A percentile compares a stretch with the other conserved stretches of the same genome.
Evolutionary conservation across 2,329 filamentous ascomycete species (phyloP).

Genomic region (Penicillium sp.): DNA sequence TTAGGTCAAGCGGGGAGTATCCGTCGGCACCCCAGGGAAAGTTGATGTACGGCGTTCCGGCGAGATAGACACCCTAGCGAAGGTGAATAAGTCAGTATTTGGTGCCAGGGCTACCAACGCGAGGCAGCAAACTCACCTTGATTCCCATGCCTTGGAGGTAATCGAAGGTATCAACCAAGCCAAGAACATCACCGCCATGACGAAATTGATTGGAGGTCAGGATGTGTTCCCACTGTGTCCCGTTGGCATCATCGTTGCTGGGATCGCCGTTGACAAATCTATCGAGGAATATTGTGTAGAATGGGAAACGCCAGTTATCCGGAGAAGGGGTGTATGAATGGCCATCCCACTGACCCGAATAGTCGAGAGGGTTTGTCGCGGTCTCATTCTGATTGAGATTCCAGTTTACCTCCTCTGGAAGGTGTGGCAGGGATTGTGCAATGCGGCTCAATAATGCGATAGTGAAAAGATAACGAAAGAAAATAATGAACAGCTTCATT

Average conservation of each 20-base stretch:
- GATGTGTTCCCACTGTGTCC: slow-evolving; percentile 30
- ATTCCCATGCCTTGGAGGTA: slow-evolving; percentile 58
- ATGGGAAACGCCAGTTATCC: slow-evolving; percentile 55
- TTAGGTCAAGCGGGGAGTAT: slow-evolving; percentile 54
- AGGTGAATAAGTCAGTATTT: slow-evolving; percentile 21
- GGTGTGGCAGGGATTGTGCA: slow-evolving; percentile 6
- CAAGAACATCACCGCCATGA: slow-evolving; percentile 53
- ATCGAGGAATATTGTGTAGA: slow-evolving; percentile 58
- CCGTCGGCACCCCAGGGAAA: slow-evolving; percentile 55
- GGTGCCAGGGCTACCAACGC: no score
- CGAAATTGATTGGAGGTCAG: slow-evolving; percentile 48
- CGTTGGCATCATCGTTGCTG: slow-evolving; percentile 54
- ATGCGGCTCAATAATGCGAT: slow-evolving; percentile 1
- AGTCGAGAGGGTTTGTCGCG: slow-evolving; percentile 49
- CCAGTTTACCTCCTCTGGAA: slow-evolving; percentile 4
- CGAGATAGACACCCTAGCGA: slow-evolving; percentile 50
- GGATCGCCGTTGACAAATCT: slow-evolving; percentile 58
- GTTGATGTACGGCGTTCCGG: slow-evolving; percentile 56
- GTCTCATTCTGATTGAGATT: slow-evolving; percentile 54
- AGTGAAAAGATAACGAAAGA: slow-evolving; percentile 1
- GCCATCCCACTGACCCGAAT: slow-evolving; percentile 47
- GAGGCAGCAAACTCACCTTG: slow-evolving; percentile 40
- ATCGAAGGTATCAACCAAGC: slow-evolving; percentile 52
- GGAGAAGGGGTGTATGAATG: slow-evolving; percentile 50
- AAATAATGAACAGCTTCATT: slow-evolving; percentile 1